These are phyloP conservation scores for Talaromyces funiculosus DNA, from an alignment of 2,329 filamentous ascomycete genomes.

Conservation along the genomic window DNA sequence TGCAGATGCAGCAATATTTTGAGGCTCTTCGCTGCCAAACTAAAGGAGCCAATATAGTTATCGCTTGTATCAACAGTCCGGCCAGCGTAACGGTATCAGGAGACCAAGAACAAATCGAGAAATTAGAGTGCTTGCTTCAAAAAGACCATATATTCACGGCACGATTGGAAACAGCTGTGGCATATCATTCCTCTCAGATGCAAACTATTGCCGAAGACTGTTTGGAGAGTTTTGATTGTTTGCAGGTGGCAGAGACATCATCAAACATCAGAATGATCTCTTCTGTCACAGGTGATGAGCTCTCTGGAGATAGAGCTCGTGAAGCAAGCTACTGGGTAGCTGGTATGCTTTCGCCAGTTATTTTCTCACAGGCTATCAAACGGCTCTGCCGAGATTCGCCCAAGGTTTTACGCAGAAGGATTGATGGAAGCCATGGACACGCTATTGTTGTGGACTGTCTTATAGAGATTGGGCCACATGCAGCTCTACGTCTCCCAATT, in stretches of 20 bases:
- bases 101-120: not conserved
- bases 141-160: constrained; percentile 13
- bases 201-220: not conserved
- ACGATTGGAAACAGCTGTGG: constrained; percentile 16
- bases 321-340: constrained; percentile 18
- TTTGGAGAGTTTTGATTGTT: not conserved
- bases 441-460: not conserved
- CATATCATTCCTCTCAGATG: constrained; percentile 22
- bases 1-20: not conserved
- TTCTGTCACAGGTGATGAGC: constrained; percentile 15
- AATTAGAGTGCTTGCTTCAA: not conserved
- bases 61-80: not conserved
- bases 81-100: not conserved
- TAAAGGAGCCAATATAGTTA: not conserved
- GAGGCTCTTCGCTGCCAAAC: not conserved
- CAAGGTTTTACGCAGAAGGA: not conserved
- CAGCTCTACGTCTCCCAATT: not conserved
- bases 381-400: not conserved
- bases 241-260: not conserved
- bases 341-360: constrained; percentile 18
- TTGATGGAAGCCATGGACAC: not conserved
- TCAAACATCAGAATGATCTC: constrained; percentile 16
- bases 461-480: not conserved
- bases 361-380: constrained; percentile 10
- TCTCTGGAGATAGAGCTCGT: not conserved